Evolutionary conservation across 441 rosid genomes (phyloP).

Genomic region (Erodium moschatum): DNA sequence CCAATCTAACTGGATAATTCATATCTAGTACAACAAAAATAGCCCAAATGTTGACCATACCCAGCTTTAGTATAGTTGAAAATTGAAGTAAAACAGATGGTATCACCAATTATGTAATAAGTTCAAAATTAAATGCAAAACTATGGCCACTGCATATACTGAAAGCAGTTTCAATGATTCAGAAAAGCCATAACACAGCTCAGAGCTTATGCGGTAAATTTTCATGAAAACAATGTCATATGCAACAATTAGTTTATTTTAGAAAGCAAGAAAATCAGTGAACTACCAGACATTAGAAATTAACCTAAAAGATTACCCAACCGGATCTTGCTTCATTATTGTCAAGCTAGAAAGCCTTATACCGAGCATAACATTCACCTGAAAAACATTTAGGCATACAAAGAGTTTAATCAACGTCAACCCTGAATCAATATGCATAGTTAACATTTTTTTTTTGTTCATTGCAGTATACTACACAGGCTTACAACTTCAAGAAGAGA

Average conservation of each 20-base stretch:
- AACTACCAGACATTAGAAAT: slow-evolving; percentile 20
- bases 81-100: background rate
- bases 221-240: slow-evolving; percentile 1
- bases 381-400: slow-evolving; percentile 16
- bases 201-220: background rate
- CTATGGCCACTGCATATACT: background rate
- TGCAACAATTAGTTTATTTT: background rate
- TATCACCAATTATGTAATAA: background rate
- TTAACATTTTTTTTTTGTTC: background rate
- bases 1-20: no score
- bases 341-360: slow-evolving; percentile 77
- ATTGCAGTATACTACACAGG: background rate
- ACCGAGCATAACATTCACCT: slow-evolving; percentile 56
- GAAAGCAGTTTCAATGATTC: background rate
- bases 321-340: slow-evolving; percentile 54
- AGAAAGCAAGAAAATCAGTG: background rate
- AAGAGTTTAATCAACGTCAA: background rate
- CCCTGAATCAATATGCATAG: background rate
- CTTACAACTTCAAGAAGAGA: background rate
- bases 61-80: background rate
- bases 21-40: no score
- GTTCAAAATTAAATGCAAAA: background rate
- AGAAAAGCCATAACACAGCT: background rate
- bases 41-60: background rate
- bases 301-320: slow-evolving; percentile 51